A percentile compares a stretch with the other conserved stretches of the same genome.
phyloP scores from a whole-genome alignment of 176 grass and related monocot species.

The Metroxylon sagu region DNA sequence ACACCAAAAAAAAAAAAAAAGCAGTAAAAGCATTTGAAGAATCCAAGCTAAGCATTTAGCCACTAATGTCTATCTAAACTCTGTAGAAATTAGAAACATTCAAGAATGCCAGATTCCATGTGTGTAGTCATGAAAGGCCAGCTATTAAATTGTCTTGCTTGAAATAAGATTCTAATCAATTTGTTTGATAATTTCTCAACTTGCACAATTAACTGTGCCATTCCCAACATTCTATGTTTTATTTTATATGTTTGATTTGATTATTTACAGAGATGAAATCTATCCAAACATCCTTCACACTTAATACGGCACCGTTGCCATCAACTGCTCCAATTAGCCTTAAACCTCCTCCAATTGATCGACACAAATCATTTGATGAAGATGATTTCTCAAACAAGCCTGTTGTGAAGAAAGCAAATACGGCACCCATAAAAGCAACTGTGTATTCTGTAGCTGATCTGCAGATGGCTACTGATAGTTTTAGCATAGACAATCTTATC shows the following conservation, averaged over 20 bases:
- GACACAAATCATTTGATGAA: slow-evolving; percentile 63
- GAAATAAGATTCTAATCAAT: no score
- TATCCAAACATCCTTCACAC: slow-evolving; percentile 31
- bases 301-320: slow-evolving; percentile 42
- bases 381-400: slow-evolving; percentile 66
- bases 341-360: slow-evolving; percentile 74
- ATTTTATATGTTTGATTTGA: neutral
- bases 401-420: slow-evolving; percentile 38
- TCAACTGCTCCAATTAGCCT: slow-evolving; percentile 41
- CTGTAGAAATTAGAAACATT: no score
- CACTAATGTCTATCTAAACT: no score
- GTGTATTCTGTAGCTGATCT: slow-evolving; percentile 94
- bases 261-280: slow-evolving; percentile 51
- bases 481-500: slow-evolving; percentile 72
- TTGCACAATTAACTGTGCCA: no score
- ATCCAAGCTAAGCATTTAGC: no score
- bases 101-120: no score
- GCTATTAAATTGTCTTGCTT: no score
- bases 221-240: no score
- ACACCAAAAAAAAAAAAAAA: no score
- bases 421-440: slow-evolving; percentile 49
- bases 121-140: no score
- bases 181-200: no score
- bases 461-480: slow-evolving; percentile 93
- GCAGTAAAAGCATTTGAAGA: no score